Evolutionary conservation across 345 rosid genomes (phyloP).

Genomic region (Melaleuca quinquenervia): DNA sequence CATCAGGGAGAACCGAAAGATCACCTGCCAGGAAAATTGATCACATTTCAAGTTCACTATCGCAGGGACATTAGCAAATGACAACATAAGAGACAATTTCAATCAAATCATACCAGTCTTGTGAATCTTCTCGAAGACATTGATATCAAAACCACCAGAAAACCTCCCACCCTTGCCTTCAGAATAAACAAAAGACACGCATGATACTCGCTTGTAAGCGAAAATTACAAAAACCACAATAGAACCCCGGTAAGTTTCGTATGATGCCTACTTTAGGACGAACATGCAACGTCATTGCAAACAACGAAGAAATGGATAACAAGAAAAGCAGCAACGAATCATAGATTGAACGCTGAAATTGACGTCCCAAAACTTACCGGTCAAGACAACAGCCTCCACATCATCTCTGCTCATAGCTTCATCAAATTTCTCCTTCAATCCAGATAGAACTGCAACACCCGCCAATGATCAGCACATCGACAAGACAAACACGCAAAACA

Average conservation of each 20-base stretch:
- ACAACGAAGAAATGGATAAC: not conserved
- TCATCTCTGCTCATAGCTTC: conserved; percentile 68
- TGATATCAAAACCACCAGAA: conserved; percentile 88
- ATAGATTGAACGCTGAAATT: not conserved
- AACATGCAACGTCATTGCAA: not conserved
- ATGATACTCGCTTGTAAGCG: not conserved
- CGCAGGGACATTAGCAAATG: not conserved
- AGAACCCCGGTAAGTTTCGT: not conserved
- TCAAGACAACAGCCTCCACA: conserved; percentile 78
- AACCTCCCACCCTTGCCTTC: conserved; percentile 82
- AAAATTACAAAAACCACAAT: not conserved
- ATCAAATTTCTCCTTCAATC: conserved; percentile 59
- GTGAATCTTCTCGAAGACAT: conserved; percentile 70
- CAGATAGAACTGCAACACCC: conserved; percentile 42
- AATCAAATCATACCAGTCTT: conserved; percentile 38
- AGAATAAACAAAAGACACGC: not conserved
- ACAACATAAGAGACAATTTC: not conserved
- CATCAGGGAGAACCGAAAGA: conserved; percentile 60
- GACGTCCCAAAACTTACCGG: conserved; percentile 22
- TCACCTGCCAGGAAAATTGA: conserved; percentile 47
- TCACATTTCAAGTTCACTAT: not conserved
- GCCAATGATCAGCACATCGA: not conserved
- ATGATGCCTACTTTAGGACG: not conserved
- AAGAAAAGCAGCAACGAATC: not conserved
- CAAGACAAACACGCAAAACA: not conserved